Evolutionary conservation across 257 asterid genomes (phyloP).

Genomic region (Eucommia ulmoides): DNA sequence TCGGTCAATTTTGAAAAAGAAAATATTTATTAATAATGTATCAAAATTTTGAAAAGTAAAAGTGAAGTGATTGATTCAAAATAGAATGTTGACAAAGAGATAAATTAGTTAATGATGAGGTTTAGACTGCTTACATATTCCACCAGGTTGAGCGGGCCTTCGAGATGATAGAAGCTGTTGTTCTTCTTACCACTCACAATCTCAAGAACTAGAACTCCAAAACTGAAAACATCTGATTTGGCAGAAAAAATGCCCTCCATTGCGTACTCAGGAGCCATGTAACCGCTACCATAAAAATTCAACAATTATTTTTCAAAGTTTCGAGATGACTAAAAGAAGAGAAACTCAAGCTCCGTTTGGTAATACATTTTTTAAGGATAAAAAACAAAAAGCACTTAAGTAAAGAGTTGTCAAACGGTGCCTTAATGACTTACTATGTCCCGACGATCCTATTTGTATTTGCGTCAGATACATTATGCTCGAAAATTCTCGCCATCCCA

Average conservation of each 20-base stretch:
- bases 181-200: neutral
- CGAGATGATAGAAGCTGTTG: neutral
- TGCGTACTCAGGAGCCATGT: neutral
- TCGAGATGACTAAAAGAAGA: no score
- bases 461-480: neutral
- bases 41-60: no score
- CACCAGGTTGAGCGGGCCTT: neutral
- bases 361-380: no score
- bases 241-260: neutral
- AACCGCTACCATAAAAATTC: neutral
- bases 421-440: neutral
- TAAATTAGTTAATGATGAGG: neutral
- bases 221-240: slow-evolving; percentile 1
- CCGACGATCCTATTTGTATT: neutral
- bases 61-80: neutral
- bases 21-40: no score
- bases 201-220: neutral
- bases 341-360: no score
- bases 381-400: neutral
- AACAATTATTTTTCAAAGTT: no score
- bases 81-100: neutral
- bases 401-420: neutral
- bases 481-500: neutral
- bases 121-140: neutral
- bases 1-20: no score